Percentiles rank a stretch among this genome's conserved stretches.
phyloP scores from a whole-genome alignment of 305 asterid genomes.

The Solanum hybrid region DNA sequence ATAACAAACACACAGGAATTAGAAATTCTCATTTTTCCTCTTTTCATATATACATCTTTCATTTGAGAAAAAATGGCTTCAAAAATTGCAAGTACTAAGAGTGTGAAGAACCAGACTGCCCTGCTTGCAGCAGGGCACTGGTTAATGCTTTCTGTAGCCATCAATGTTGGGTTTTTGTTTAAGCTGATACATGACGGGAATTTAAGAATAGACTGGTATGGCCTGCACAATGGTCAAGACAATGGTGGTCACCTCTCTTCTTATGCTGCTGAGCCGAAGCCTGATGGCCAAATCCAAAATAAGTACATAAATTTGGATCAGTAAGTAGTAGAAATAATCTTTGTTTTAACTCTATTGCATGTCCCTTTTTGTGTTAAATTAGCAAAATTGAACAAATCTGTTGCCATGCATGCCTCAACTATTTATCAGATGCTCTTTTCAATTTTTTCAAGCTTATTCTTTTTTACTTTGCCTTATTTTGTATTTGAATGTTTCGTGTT shows the following conservation, averaged over 20 bases:
- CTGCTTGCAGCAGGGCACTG: conserved; percentile 40
- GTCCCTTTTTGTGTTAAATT: background rate
- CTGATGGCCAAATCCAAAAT: background rate
- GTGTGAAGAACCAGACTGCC: conserved; percentile 21
- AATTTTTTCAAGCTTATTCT: background rate
- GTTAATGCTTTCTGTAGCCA: conserved; percentile 58
- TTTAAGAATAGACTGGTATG: conserved; percentile 20
- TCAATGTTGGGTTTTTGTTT: conserved; percentile 57
- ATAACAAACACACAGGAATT: background rate
- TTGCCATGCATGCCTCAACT: background rate
- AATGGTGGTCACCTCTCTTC: conserved; percentile 11
- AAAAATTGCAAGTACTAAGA: background rate
- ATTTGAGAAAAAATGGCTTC: background rate
- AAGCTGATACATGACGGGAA: conserved; percentile 45
- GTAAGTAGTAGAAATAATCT: conserved; percentile 32
- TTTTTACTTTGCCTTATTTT: background rate
- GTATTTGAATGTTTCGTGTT: background rate
- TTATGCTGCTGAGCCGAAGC: conserved; percentile 12
- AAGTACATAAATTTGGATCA: conserved; percentile 60
- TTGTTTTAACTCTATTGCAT: background rate
- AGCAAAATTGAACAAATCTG: background rate
- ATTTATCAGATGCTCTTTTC: background rate
- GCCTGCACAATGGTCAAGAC: background rate
- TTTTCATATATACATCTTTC: too few relatives aligned
- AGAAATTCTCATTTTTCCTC: background rate